These are phyloP conservation scores for Myxozyma neotropica DNA, from an alignment of 805 yeast genomes.

Conservation along the genomic window DNA sequence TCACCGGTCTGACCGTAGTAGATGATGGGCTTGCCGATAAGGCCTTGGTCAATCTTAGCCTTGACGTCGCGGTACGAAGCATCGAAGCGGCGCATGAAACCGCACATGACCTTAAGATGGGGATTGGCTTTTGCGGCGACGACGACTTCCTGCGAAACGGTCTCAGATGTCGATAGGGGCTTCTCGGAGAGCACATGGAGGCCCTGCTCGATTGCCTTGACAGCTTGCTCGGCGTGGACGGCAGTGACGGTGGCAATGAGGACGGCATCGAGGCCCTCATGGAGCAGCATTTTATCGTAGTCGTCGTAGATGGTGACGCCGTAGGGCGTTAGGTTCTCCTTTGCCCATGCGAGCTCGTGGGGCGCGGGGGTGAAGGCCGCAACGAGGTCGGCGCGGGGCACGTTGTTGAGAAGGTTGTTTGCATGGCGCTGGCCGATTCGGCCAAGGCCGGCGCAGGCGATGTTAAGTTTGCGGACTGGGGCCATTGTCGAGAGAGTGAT, in stretches of 20 bases:
- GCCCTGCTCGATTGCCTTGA: conserved; percentile 20
- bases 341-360: conserved; percentile 31
- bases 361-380: conserved; percentile 34
- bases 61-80: conserved; percentile 21
- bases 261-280: conserved; percentile 22
- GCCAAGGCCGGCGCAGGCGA: conserved; percentile 33
- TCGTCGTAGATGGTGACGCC: conserved; percentile 28
- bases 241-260: conserved; percentile 28
- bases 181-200: conserved; percentile 30
- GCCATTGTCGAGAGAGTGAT: not conserved
- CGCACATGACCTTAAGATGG: conserved; percentile 21
- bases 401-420: conserved; percentile 8
- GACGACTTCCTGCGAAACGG: too few species aligned
- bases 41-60: conserved; percentile 12
- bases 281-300: conserved; percentile 21
- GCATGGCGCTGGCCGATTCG: conserved; percentile 30
- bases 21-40: conserved; percentile 16
- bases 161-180: conserved; percentile 36
- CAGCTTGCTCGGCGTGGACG: conserved; percentile 27
- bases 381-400: conserved; percentile 29
- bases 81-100: conserved; percentile 23
- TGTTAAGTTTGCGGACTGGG: conserved; percentile 36
- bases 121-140: conserved; percentile 13
- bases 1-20: conserved; percentile 23
- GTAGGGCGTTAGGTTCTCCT: conserved; percentile 21